Conservation (phyloP, 805 yeast species). For the Candida awuae region DNA sequence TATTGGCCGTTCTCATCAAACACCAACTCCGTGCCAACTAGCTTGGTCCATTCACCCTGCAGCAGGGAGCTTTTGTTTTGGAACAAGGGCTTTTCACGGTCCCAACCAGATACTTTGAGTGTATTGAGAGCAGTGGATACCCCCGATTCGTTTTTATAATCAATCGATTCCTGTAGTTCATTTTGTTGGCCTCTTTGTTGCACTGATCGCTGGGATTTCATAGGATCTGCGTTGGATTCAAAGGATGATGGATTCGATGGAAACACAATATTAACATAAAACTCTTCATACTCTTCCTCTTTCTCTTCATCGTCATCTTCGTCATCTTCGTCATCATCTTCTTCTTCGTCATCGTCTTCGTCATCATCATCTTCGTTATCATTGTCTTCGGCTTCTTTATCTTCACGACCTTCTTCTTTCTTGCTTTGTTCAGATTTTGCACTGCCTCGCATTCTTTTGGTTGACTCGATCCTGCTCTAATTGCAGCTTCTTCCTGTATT, state of each 20-base stretch:
- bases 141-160: constrained; percentile 10
- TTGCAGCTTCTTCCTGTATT: constrained; percentile 34
- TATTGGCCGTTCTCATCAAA: constrained; percentile 31
- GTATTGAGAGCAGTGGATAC: constrained; percentile 9
- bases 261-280: constrained; percentile 47
- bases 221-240: constrained; percentile 19
- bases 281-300: constrained; percentile 35
- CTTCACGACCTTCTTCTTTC: not conserved
- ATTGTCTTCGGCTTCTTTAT: not conserved
- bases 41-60: constrained; percentile 66
- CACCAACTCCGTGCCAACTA: constrained; percentile 64
- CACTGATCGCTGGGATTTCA: not conserved
- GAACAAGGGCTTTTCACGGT: constrained; percentile 46
- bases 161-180: constrained; percentile 13
- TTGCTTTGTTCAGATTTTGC: constrained; percentile 8
- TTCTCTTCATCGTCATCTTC: constrained; percentile 33
- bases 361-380: constrained; percentile 2
- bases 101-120: constrained; percentile 51
- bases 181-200: not conserved
- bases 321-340: constrained; percentile 23
- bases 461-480: constrained; percentile 18
- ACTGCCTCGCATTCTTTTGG: constrained; percentile 21
- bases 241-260: constrained; percentile 30
- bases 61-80: constrained; percentile 53
- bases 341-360: constrained; percentile 1